Conservation (phyloP, 768 basidiomycete species). For the Jaapia argillacea region DNA sequence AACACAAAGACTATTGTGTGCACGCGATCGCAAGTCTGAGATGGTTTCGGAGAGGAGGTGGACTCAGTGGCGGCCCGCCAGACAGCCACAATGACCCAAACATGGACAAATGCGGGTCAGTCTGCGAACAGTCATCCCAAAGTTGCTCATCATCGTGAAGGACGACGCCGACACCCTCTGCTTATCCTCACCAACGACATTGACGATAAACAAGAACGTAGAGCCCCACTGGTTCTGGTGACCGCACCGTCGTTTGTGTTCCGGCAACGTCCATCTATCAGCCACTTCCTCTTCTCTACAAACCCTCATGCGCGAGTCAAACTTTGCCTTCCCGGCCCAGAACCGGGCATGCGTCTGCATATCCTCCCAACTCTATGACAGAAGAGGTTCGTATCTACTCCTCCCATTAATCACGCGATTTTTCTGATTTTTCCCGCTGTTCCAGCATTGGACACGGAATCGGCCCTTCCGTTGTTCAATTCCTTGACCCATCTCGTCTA, state of each 20-base stretch:
- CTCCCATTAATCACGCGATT: not conserved
- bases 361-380: conserved; percentile 88
- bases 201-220: not conserved
- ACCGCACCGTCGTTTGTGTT: not conserved
- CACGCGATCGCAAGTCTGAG: too few relatives aligned
- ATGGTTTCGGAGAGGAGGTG: too few relatives aligned
- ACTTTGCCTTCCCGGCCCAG: conserved; percentile 90
- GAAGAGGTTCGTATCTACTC: conserved; percentile 59
- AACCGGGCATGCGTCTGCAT: conserved; percentile 95
- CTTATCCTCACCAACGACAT: not conserved
- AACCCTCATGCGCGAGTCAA: conserved; percentile 76
- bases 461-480: conserved; percentile 71
- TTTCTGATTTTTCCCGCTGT: not conserved
- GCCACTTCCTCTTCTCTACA: not conserved
- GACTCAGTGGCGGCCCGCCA: too few relatives aligned
- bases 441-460: conserved; percentile 42
- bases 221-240: not conserved
- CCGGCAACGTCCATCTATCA: not conserved
- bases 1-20: too few relatives aligned
- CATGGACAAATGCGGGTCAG: not conserved
- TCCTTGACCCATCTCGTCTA: conserved; percentile 94
- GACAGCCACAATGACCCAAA: too few relatives aligned
- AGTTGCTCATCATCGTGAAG: not conserved
- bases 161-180: not conserved
- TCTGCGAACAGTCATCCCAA: not conserved